Percentiles rank a stretch among this genome's conserved stretches.
phyloP scores from a whole-genome alignment of 2,329 filamentous ascomycete species.

The Alternaria sp. region DNA sequence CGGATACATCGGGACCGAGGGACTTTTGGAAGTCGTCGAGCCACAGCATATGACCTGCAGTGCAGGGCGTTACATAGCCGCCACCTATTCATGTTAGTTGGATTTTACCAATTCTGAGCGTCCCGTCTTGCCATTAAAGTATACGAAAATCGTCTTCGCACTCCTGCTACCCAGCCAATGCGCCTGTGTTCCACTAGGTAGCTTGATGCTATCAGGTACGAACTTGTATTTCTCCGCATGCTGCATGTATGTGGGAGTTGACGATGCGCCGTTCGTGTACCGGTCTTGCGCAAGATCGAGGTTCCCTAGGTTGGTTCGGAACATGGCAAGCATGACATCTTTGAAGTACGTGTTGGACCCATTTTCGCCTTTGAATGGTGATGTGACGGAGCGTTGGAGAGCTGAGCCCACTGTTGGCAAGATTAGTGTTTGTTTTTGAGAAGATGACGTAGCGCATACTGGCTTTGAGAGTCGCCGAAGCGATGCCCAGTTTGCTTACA shows the following conservation, averaged over 20 bases:
- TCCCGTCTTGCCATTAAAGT: slow-evolving; percentile 54
- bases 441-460: slow-evolving; percentile 25
- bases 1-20: slow-evolving; percentile 58
- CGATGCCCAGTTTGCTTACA: slow-evolving; percentile 46
- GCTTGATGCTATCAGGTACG: slow-evolving; percentile 49
- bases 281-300: slow-evolving; percentile 45
- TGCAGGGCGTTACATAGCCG: slow-evolving; percentile 62
- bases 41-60: slow-evolving; percentile 59
- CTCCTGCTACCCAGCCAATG: slow-evolving; percentile 57
- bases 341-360: slow-evolving; percentile 49
- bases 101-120: background rate
- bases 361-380: slow-evolving; percentile 49
- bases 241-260: slow-evolving; percentile 45
- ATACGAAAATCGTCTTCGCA: slow-evolving; percentile 55
- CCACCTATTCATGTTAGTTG: slow-evolving; percentile 55
- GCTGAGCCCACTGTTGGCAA: slow-evolving; percentile 39
- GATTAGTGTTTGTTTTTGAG: background rate
- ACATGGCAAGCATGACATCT: slow-evolving; percentile 43
- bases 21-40: slow-evolving; percentile 55
- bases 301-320: slow-evolving; percentile 42
- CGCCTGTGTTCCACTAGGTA: slow-evolving; percentile 54
- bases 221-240: slow-evolving; percentile 48
- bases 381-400: slow-evolving; percentile 43
- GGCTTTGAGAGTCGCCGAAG: slow-evolving; percentile 40
- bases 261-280: slow-evolving; percentile 40